A percentile compares a stretch with the other conserved stretches of the same genome.
Conservation (phyloP, 2,329 filamentous ascomycete genomes). For the Hypoxylon sp. region DNA sequence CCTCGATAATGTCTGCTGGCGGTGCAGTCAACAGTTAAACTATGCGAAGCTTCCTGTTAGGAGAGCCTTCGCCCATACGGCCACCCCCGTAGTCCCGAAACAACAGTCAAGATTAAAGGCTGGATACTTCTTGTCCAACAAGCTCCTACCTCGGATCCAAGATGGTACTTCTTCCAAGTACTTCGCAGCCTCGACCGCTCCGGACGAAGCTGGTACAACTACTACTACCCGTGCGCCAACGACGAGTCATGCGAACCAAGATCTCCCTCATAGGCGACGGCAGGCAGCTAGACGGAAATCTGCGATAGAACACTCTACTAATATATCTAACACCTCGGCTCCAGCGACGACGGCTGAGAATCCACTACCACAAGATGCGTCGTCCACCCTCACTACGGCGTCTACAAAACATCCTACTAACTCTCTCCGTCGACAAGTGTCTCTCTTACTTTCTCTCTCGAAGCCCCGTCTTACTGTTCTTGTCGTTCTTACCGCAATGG, state of each 20-base stretch:
- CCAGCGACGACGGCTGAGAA: slow-evolving; percentile 40
- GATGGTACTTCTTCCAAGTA: slow-evolving; percentile 16
- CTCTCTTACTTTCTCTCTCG: slow-evolving; percentile 90
- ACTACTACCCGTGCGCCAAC: slow-evolving; percentile 25
- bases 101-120: slow-evolving; percentile 44
- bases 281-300: slow-evolving; percentile 48
- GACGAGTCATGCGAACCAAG: slow-evolving; percentile 34
- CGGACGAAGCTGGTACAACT: slow-evolving; percentile 19
- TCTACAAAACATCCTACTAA: slow-evolving; percentile 66
- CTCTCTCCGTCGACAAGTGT: slow-evolving; percentile 76
- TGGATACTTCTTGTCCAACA: slow-evolving; percentile 54
- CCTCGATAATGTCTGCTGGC: slow-evolving; percentile 52
- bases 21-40: slow-evolving; percentile 48
- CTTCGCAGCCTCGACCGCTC: slow-evolving; percentile 7
- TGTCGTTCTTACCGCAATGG: slow-evolving; percentile 90
- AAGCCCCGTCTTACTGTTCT: slow-evolving; percentile 95
- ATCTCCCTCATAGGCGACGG: slow-evolving; percentile 50
- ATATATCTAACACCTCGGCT: slow-evolving; percentile 1
- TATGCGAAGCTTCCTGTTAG: slow-evolving; percentile 25
- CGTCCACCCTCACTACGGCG: slow-evolving; percentile 68
- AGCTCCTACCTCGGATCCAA: slow-evolving; percentile 32
- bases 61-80: slow-evolving; percentile 44
- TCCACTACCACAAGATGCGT: slow-evolving; percentile 65
- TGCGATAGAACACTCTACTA: slow-evolving; percentile 4
- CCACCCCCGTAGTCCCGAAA: slow-evolving; percentile 34